Evolutionary conservation across 2,329 filamentous ascomycete genomes (phyloP), one percentile per base, ranked within the genome.

Genomic region (Neurospora crassa): DNA sequence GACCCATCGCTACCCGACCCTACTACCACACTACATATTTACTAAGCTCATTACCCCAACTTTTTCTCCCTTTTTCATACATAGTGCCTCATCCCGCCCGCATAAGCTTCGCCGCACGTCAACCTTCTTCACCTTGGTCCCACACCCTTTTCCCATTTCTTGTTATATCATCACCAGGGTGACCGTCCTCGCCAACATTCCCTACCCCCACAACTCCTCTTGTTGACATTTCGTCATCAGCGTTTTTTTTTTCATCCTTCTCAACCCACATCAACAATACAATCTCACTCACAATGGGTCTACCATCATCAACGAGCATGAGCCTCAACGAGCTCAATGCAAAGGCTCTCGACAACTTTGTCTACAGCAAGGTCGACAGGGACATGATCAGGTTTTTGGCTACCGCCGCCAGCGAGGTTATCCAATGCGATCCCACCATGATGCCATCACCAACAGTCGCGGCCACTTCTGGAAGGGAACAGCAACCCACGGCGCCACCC

Each of bases 331-430:
- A 89, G 81, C 85, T 89, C 78, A 94, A 94, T 84, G 88, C 90
- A 80, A 87, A 87, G 70, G 92, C 92, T 68, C 86, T 96, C 74
- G 91, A 94, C 78, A 88, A 92, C 78, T 95, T 96, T 80, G 88
- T 96, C 83, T 92, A 91, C 82, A 87, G 88, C 76, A 90, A 90
- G 11, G 92, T 96, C 74, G 89, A 86, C 78, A 86, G 86, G 76
- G 86, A 91, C 70, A 96, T 96, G 92, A 91, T 96, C 77, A 81
- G 84, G 72, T 92, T 93, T 82, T 88, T 96, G 72, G 91, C 92
- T 74, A 82, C 86, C 72, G 92, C 92, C 78, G 92, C 92, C 72
- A 85, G 86, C 78, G 88, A 91, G 78, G 92, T 96, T 79, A 96
- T 96, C 79, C 87, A 91, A 78, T 95, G 92, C 85, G 92, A 96